Conservation (phyloP, 495 filamentous ascomycete genomes). For the Aspergillus mulundensis region DNA sequence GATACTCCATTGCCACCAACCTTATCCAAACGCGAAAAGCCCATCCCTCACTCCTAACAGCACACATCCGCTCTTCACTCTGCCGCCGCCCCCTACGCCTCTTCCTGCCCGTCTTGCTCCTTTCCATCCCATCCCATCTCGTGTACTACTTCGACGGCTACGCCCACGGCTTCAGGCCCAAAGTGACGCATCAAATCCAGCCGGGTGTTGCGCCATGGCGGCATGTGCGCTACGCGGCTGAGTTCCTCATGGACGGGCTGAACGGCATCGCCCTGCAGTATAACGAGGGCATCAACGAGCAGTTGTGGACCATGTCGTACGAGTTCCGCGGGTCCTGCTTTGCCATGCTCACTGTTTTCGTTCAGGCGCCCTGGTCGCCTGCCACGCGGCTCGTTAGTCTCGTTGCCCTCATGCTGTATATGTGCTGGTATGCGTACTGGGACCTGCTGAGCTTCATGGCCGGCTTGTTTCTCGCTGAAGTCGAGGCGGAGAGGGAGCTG, state of each 20-base stretch:
- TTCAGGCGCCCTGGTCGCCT: no score
- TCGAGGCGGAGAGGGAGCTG: no score
- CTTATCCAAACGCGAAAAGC: conserved; percentile 38
- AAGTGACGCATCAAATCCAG: conserved; percentile 14
- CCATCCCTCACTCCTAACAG: no score
- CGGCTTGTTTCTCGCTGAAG: no score
- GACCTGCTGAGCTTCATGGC: no score
- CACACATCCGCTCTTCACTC: conserved; percentile 41
- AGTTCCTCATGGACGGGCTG: conserved; percentile 34
- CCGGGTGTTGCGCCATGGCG: conserved; percentile 17
- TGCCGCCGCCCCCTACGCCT: conserved; percentile 54
- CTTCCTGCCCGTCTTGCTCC: conserved; percentile 49
- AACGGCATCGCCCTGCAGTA: conserved; percentile 23
- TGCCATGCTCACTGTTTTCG: no score
- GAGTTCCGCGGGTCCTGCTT: conserved; percentile 33
- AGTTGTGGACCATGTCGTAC: conserved; percentile 50
- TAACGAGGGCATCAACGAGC: conserved; percentile 23
- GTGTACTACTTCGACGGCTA: conserved; percentile 33
- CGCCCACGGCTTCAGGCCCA: conserved; percentile 12
- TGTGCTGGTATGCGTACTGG: no score
- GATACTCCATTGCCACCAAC: conserved; percentile 53
- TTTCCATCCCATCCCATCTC: conserved; percentile 42
- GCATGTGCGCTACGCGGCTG: not conserved
- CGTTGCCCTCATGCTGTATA: no score
- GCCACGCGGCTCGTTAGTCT: no score